phyloP scores from a whole-genome alignment of 202 grass and related monocot species.

The Dendrocalamus latiflorus region DNA sequence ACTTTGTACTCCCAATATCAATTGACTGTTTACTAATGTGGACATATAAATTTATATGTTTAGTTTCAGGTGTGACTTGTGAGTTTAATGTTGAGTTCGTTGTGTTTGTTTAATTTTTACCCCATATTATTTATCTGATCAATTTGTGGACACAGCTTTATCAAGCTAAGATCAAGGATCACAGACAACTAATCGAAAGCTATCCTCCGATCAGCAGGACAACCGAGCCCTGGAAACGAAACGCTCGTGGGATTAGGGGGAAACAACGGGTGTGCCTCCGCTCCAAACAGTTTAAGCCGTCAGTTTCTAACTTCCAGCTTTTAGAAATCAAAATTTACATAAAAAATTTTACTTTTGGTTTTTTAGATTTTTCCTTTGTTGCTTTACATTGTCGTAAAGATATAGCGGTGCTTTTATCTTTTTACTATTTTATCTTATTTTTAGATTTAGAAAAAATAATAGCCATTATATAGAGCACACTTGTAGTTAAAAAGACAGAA shows the following conservation, averaged over 20 bases:
- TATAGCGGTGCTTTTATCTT: no score
- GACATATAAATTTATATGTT: not conserved
- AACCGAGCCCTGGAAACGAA: constrained; percentile 14
- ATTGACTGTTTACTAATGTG: not conserved
- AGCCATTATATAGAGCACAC: no score
- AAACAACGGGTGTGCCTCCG: no score
- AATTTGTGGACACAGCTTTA: not conserved
- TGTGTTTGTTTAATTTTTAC: not conserved
- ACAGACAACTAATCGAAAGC: not conserved
- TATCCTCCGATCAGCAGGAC: not conserved
- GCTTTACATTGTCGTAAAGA: no score
- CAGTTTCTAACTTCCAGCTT: no score
- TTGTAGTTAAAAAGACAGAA: no score
- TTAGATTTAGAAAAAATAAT: no score
- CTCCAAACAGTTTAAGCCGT: no score
- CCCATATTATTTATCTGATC: not conserved
- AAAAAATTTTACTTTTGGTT: no score
- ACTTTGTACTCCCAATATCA: not conserved
- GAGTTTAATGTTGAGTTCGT: not conserved
- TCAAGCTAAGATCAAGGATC: not conserved
- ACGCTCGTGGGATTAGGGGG: constrained; percentile 27
- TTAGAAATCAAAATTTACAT: no score
- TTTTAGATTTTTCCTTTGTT: no score
- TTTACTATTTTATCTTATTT: no score
- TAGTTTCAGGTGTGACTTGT: not conserved